These are phyloP conservation scores for Cryphonectria radicalis DNA, from an alignment of 2,329 filamentous ascomycete species.

Conservation along the genomic window DNA sequence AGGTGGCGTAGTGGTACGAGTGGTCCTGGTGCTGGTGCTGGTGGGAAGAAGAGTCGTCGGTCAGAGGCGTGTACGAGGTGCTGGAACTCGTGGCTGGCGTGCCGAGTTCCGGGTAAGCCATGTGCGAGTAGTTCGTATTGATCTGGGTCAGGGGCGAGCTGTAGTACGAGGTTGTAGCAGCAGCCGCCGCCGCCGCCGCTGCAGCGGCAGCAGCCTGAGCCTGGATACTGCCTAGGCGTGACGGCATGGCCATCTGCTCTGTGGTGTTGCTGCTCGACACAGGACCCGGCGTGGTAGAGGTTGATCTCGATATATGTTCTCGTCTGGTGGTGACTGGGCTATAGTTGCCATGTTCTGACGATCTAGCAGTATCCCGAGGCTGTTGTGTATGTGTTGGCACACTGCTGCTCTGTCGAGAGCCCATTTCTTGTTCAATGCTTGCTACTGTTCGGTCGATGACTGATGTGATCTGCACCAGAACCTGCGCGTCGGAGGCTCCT, in stretches of 20 bases:
- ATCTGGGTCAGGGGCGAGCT: conserved; percentile 18
- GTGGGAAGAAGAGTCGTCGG: conserved; percentile 10
- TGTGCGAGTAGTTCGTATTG: conserved; percentile 19
- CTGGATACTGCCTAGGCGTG: conserved; percentile 10
- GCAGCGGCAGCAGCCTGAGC: not conserved
- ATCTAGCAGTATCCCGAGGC: conserved; percentile 6
- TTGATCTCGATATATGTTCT: conserved; percentile 9
- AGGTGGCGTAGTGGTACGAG: conserved; percentile 26
- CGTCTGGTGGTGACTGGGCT: conserved; percentile 4
- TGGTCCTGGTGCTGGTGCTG: conserved; percentile 24
- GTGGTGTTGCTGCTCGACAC: conserved; percentile 12
- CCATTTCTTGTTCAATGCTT: conserved; percentile 58
- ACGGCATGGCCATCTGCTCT: conserved; percentile 15
- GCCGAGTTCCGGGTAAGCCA: conserved; percentile 22
- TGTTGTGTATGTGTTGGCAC: conserved; percentile 18
- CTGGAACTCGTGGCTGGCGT: conserved; percentile 16
- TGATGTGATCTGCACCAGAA: conserved; percentile 49
- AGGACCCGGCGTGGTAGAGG: conserved; percentile 14
- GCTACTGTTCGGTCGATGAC: conserved; percentile 57
- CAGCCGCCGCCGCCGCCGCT: not conserved
- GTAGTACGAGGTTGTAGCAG: conserved; percentile 18
- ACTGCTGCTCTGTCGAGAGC: conserved; percentile 37
- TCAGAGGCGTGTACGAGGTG: conserved; percentile 21
- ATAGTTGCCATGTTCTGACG: conserved; percentile 17
- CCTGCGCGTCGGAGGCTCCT: conserved; percentile 49